Evolutionary conservation across 1,284 basidiomycete species (phyloP).

Genomic region (Boletus albobrunnescens): DNA sequence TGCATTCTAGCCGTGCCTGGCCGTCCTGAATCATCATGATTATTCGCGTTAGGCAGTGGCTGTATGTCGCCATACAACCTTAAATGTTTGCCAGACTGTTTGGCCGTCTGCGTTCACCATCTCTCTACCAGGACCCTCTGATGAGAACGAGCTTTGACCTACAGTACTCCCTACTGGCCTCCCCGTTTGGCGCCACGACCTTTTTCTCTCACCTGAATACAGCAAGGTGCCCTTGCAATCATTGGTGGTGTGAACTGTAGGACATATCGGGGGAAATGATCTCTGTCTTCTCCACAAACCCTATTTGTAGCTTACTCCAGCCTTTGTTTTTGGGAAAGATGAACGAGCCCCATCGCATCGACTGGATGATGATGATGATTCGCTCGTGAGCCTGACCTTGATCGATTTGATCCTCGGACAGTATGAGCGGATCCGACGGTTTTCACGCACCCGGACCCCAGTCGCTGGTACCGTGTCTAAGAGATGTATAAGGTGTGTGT

Average conservation of each 20-base stretch:
- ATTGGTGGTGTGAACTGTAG: conserved; percentile 14
- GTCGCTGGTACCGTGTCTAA: background rate
- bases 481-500: background rate
- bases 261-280: background rate
- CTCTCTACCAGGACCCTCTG: conserved; percentile 20
- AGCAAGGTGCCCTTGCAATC: conserved; percentile 9
- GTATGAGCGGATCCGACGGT: background rate
- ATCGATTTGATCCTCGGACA: conserved; percentile 13
- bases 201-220: background rate
- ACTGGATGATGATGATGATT: background rate
- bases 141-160: conserved; percentile 14
- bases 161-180: background rate
- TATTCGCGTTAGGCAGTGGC: background rate
- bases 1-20: conserved; percentile 14
- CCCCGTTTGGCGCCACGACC: conserved; percentile 1
- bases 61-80: background rate
- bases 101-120: background rate
- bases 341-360: background rate
- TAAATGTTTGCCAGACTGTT: background rate
- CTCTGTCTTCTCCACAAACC: conserved; percentile 2
- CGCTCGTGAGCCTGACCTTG: conserved; percentile 1
- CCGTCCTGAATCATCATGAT: background rate
- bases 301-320: background rate
- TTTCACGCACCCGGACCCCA: background rate
- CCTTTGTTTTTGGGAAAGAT: background rate